Base-by-base conservation (phyloP, 1,284 basidiomycete species). In the Golubevia sp. region DNA sequence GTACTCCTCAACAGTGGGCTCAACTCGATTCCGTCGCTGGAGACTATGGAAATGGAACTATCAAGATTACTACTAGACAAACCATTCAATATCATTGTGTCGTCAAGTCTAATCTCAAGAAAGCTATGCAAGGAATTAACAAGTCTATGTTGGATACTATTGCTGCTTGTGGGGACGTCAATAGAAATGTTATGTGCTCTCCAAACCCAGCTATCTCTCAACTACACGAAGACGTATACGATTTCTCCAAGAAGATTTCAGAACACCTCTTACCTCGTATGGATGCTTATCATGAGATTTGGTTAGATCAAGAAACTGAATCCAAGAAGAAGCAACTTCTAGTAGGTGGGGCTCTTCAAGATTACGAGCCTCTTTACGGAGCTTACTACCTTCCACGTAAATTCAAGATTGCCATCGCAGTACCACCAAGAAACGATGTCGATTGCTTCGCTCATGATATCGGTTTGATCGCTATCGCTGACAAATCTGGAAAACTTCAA, bases 21-120 rank as follows among this genome's bases (percentile, higher is more conserved):
- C 89, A 91, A 77, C 93, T 99, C 89, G 94, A 98, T 86, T 90
- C 91, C 72, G 97, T 99, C 71, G 90, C 94, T 62, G 95, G 97
- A 82, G 92, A 95, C 85, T 93, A 96, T 85, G 96, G 94, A 26
- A 93, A 91, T 77, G 89, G 92, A 62, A 95, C 95, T 15, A 91
- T 99, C 87, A 99, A 99, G 88, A 91, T 99, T 76, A 99, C 96
- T 56, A 99, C 97, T 26, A 88, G 96, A 67, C 91, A 95, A 86
- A 99, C 97, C n/a, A 98, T 98, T 90, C 96, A 99, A 86, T 99
- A 97, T 88, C 96, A 99, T 85, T 96, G 96, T 67, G 91, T 99
- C 73, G 91, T 99, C 87, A 99, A 99, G 88, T 88, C 89, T 71
- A 93, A 99, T 84, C 86, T 99, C 84, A 99, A 99, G 87, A 90